These are phyloP conservation scores for Myxozyma sirexii DNA, from an alignment of 805 yeast species.

Conservation along the genomic window DNA sequence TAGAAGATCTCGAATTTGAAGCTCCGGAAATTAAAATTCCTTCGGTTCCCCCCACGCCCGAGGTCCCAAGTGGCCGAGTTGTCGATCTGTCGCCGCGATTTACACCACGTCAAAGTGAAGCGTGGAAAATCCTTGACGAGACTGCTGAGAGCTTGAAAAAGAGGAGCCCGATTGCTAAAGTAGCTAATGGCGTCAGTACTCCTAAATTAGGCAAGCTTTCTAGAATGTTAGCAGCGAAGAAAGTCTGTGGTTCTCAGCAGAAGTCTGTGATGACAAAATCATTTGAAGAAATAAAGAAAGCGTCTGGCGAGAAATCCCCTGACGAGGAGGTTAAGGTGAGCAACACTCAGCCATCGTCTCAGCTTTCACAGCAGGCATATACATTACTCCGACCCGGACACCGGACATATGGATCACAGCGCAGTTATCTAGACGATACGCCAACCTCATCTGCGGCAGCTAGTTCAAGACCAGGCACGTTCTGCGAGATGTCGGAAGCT, in stretches of 20 bases:
- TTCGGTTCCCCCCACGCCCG: background rate
- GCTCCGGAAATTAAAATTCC: background rate
- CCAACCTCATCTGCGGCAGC: background rate
- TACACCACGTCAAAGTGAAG: slow-evolving; percentile 16
- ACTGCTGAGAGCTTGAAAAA: background rate
- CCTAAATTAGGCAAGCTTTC: slow-evolving; percentile 3
- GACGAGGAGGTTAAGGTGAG: background rate
- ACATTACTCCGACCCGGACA: slow-evolving; percentile 5
- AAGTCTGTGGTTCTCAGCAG: background rate
- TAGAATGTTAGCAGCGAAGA: slow-evolving; percentile 5
- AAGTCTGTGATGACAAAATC: background rate
- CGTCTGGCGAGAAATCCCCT: background rate
- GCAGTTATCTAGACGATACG: slow-evolving; percentile 27
- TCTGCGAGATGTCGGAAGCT: slow-evolving; percentile 17
- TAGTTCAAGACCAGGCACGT: slow-evolving; percentile 4
- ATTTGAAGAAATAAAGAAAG: background rate
- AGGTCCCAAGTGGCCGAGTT: background rate
- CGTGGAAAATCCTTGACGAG: slow-evolving; percentile 17
- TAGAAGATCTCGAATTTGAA: slow-evolving; percentile 18
- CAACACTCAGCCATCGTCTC: background rate
- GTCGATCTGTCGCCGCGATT: slow-evolving; percentile 9
- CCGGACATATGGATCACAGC: slow-evolving; percentile 26
- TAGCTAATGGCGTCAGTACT: background rate
- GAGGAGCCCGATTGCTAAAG: background rate
- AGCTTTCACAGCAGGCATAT: background rate